phyloP scores from a whole-genome alignment of 192 early-diverging fungal genomes.

The Umbelopsis ramanniana region DNA sequence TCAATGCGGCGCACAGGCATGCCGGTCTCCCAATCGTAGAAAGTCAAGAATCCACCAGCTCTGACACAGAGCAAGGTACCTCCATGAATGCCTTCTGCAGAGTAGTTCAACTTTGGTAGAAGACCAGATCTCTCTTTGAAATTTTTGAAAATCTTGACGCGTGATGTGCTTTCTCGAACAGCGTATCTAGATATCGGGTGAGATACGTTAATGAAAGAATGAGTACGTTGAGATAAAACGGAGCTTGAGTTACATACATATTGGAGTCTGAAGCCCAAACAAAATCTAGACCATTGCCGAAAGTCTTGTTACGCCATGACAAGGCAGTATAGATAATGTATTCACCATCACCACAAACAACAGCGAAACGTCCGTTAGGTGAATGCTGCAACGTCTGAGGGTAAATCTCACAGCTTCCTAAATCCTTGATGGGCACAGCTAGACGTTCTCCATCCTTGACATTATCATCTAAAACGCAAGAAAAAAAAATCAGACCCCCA shows the following conservation, averaged over 20 bases:
- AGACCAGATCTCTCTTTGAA: conserved; percentile 90
- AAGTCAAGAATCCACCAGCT: conserved; percentile 83
- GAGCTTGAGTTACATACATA: conserved; percentile 54
- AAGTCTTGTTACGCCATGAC: conserved; percentile 99
- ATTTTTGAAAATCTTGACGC: conserved; percentile 89
- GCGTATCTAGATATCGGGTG: conserved; percentile 75
- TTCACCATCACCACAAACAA: conserved; percentile 98
- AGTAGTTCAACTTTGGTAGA: conserved; percentile 71
- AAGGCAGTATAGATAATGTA: conserved; percentile 99
- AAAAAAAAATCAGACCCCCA: not conserved
- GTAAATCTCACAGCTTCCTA: conserved; percentile 97
- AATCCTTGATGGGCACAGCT: conserved; percentile 83
- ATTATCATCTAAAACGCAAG: conserved; percentile 64
- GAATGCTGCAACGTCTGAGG: conserved; percentile 95
- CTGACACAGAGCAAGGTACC: conserved; percentile 91
- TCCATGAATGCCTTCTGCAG: conserved; percentile 94
- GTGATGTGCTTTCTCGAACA: conserved; percentile 91
- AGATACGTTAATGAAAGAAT: not conserved
- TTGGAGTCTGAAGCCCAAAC: conserved; percentile 98
- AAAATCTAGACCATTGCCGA: conserved; percentile 93
- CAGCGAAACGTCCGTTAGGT: conserved; percentile 98
- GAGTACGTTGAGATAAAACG: too few species aligned
- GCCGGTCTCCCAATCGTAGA: conserved; percentile 99
- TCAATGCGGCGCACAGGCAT: conserved; percentile 91
- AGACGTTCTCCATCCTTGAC: conserved; percentile 94